Conservation (phyloP, 352 stramenopile species). For the Phytopythium ostracodes region DNA sequence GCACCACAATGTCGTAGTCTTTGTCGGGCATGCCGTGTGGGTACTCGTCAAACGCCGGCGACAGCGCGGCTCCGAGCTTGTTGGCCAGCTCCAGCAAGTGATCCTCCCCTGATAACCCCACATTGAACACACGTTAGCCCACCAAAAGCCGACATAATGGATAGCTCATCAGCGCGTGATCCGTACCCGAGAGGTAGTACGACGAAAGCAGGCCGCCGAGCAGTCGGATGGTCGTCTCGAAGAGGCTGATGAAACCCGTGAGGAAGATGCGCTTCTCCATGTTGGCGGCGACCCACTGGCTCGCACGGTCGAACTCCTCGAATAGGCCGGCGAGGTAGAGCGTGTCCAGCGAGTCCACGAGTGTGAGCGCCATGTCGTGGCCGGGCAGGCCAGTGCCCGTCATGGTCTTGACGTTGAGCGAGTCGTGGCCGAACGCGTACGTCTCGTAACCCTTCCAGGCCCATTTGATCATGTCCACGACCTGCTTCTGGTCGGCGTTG, state of each 20-base stretch:
- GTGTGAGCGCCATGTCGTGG: slow-evolving; percentile 76
- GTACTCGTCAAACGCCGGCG: slow-evolving; percentile 48
- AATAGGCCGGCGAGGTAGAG: slow-evolving; percentile 75
- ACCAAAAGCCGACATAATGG: not conserved
- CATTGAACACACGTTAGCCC: not conserved
- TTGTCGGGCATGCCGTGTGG: slow-evolving; percentile 56
- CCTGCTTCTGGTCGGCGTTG: slow-evolving; percentile 51
- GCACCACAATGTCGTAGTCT: slow-evolving; percentile 61
- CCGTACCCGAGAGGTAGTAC: slow-evolving; percentile 52
- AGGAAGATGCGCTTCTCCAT: slow-evolving; percentile 69
- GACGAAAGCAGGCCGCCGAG: slow-evolving; percentile 69
- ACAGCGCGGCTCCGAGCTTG: slow-evolving; percentile 61
- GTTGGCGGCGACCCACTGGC: slow-evolving; percentile 56
- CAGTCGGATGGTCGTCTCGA: slow-evolving; percentile 79
- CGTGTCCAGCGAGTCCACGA: slow-evolving; percentile 78
- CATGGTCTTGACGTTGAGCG: slow-evolving; percentile 62
- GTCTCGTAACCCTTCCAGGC: slow-evolving; percentile 77
- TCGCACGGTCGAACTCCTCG: slow-evolving; percentile 69
- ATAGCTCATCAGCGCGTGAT: not conserved
- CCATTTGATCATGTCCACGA: slow-evolving; percentile 65
- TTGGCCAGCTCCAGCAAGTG: slow-evolving; percentile 56
- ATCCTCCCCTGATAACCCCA: slow-evolving; percentile 23
- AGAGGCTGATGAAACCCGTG: slow-evolving; percentile 61
- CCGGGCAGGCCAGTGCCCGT: slow-evolving; percentile 42
- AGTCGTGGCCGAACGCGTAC: slow-evolving; percentile 69